Percentiles rank a stretch among this genome's conserved stretches.
phyloP scores from a whole-genome alignment of 352 stramenopile genomes.

The Globisporangium sylvaticum region DNA sequence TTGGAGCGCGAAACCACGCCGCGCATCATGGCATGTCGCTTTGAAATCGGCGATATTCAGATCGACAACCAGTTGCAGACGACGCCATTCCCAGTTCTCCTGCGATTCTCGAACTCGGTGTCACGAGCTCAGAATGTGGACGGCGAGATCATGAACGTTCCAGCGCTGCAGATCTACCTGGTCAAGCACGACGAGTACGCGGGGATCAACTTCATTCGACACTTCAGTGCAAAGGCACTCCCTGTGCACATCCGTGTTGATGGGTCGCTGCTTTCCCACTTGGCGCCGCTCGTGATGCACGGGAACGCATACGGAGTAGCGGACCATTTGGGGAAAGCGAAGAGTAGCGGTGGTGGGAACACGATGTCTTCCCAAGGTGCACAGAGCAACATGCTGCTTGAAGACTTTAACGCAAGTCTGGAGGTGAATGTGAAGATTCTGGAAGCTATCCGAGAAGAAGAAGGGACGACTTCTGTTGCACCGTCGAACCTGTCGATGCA shows the following conservation, averaged over 20 bases:
- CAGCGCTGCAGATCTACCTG: slow-evolving; percentile 67
- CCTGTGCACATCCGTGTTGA: slow-evolving; percentile 81
- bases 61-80: slow-evolving; percentile 84
- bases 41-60: slow-evolving; percentile 79
- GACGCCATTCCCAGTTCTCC: slow-evolving; percentile 79
- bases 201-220: slow-evolving; percentile 84
- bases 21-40: slow-evolving; percentile 55
- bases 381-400: slow-evolving; percentile 49
- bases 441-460: slow-evolving; percentile 65
- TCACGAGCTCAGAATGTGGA: slow-evolving; percentile 44
- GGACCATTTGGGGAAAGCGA: slow-evolving; percentile 15
- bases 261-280: slow-evolving; percentile 71
- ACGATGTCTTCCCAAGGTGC: slow-evolving; percentile 20
- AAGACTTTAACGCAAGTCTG: slow-evolving; percentile 73
- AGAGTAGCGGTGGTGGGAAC: slow-evolving; percentile 24
- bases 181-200: slow-evolving; percentile 87
- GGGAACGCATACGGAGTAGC: slow-evolving; percentile 36
- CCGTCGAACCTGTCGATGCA: slow-evolving; percentile 31
- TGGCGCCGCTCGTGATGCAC: slow-evolving; percentile 63
- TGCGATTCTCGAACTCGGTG: slow-evolving; percentile 74
- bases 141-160: slow-evolving; percentile 47
- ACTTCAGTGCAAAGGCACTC: slow-evolving; percentile 69
- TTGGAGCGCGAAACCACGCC: slow-evolving; percentile 52
- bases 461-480: slow-evolving; percentile 36
- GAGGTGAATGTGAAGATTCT: slow-evolving; percentile 70